Percentiles rank a stretch among this genome's conserved stretches.
phyloP scores from a whole-genome alignment of 495 filamentous ascomycete species.

The Penicillium diatomitis region DNA sequence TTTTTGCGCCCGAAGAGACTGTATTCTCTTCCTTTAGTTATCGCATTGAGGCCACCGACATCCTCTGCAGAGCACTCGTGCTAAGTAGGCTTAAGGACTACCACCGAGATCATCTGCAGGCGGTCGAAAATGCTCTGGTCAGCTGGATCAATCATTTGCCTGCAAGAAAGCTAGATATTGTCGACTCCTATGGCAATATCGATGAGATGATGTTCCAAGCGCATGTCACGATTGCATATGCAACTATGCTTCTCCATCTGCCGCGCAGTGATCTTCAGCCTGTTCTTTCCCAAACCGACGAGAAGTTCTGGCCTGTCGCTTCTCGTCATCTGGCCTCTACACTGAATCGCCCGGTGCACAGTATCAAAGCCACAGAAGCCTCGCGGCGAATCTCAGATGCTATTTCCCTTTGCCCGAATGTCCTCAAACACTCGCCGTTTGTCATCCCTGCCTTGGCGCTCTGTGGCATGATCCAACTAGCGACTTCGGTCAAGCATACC shows the following conservation, averaged over 20 bases:
- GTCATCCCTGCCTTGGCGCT: constrained; percentile 24
- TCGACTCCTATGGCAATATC: constrained; percentile 36
- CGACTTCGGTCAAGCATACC: constrained; percentile 26
- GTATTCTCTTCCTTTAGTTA: constrained; percentile 35
- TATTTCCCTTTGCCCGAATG: constrained; percentile 29
- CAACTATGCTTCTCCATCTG: constrained; percentile 34
- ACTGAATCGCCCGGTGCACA: constrained; percentile 29
- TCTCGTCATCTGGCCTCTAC: constrained; percentile 27
- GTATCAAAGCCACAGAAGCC: constrained; percentile 37
- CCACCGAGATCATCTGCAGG: constrained; percentile 34
- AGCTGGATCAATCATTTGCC: constrained; percentile 39
- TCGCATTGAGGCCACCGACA: constrained; percentile 32
- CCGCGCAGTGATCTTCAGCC: constrained; percentile 32
- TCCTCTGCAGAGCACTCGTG: constrained; percentile 28
- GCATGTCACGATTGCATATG: constrained; percentile 31
- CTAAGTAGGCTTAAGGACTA: constrained; percentile 27
- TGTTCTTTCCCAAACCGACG: constrained; percentile 16
- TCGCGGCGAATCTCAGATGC: constrained; percentile 30
- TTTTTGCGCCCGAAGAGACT: constrained; percentile 28
- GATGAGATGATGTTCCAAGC: constrained; percentile 42
- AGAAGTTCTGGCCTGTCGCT: constrained; percentile 19
- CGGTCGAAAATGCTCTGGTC: constrained; percentile 35
- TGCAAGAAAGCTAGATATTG: constrained; percentile 30
- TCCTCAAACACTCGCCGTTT: constrained; percentile 31
- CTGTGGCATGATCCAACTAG: constrained; percentile 32